Percentiles rank a stretch among this genome's conserved stretches.
Conservation (phyloP, 2,329 filamentous ascomycete genomes). For the Diaporthe citrichinensis region DNA sequence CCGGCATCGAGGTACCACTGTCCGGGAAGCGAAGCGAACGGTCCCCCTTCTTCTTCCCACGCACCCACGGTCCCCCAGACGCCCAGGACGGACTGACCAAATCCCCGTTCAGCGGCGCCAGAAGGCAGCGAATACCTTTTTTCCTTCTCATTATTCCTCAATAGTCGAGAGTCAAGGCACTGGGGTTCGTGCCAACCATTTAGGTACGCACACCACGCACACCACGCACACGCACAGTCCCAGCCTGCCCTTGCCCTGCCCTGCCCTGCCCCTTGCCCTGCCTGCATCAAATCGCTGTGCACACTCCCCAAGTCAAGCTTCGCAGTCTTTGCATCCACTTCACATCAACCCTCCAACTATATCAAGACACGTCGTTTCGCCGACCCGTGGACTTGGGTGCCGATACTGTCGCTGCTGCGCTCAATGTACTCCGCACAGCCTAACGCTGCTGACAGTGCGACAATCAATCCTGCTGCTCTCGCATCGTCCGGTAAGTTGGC, state of each 20-base stretch:
- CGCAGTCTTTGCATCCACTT: constrained; percentile 49
- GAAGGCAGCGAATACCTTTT: constrained; percentile 43
- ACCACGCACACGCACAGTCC: constrained; percentile 57
- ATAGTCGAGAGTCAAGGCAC: constrained; percentile 39
- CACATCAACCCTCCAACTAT: constrained; percentile 65
- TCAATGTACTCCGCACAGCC: constrained; percentile 74
- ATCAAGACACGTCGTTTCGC: constrained; percentile 74
- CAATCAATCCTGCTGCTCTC: constrained; percentile 91
- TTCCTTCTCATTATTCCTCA: constrained; percentile 47
- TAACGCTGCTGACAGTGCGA: constrained; percentile 86
- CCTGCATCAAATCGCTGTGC: constrained; percentile 57
- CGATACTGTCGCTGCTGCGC: constrained; percentile 56
- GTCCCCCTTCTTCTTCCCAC: constrained; percentile 23
- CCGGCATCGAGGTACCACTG: constrained; percentile 35
- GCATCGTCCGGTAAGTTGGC: constrained; percentile 79
- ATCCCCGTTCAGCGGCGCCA: constrained; percentile 38
- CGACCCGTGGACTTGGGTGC: constrained; percentile 59
- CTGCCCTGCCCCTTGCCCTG: constrained; percentile 42
- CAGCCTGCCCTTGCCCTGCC: constrained; percentile 42
- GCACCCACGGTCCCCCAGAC: constrained; percentile 20
- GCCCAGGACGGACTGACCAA: constrained; percentile 38
- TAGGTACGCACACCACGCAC: constrained; percentile 59
- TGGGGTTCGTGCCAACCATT: constrained; percentile 62
- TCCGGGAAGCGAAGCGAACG: constrained; percentile 41
- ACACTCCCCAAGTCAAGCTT: constrained; percentile 54